Conservation (phyloP, 2,329 filamentous ascomycete genomes). For the Fusarium liriodendri region DNA sequence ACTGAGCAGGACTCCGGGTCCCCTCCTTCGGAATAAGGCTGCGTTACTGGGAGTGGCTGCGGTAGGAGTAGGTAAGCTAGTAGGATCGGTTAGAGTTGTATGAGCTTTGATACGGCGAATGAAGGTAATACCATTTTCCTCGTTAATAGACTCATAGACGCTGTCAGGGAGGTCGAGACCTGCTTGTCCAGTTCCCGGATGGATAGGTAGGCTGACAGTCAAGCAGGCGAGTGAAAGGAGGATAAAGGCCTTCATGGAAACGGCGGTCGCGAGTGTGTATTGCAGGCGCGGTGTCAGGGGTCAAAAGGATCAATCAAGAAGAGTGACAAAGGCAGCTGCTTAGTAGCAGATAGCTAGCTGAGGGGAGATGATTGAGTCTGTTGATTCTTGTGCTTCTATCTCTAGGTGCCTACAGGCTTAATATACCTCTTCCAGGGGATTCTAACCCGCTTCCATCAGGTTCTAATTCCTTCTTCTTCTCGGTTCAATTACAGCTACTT, state of each 20-base stretch:
- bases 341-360: not conserved
- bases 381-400: not conserved
- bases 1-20: not conserved
- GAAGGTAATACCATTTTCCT: constrained; percentile 11
- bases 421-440: not conserved
- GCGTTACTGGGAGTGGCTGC: constrained; percentile 11
- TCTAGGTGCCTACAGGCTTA: not conserved
- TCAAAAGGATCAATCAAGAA: not conserved
- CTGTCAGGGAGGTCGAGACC: constrained; percentile 16
- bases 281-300: not conserved
- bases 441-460: not conserved
- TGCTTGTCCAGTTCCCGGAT: constrained; percentile 17
- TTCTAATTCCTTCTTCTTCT: not conserved
- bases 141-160: constrained; percentile 16
- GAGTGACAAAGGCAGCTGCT: not conserved
- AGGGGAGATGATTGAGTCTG: not conserved
- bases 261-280: constrained; percentile 7
- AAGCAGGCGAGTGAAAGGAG: constrained; percentile 18
- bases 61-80: constrained; percentile 14
- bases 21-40: constrained; percentile 11
- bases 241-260: constrained; percentile 17
- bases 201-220: constrained; percentile 18
- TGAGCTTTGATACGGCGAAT: constrained; percentile 16
- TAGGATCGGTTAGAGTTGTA: constrained; percentile 18
- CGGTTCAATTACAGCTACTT: not conserved